Base-by-base conservation (phyloP, 176 grass and related monocot species). In the Aegilops tauschii region DNA sequence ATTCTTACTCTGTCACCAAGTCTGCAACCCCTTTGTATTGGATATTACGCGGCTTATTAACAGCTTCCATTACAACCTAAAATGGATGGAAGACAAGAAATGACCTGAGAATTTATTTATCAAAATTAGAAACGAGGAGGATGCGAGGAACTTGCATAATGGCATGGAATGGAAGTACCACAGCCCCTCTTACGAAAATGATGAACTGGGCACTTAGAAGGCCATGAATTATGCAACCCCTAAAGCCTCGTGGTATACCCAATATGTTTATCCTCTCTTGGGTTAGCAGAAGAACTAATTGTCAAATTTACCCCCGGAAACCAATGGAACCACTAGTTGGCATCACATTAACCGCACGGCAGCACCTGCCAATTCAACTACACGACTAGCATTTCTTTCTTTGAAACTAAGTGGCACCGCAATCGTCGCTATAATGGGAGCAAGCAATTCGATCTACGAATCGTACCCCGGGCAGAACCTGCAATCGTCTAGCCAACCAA, bases 21-120 rank as follows among this genome's bases (percentile, higher is more conserved):
- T 98, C 96, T 54, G 96, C 92, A 40, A 92, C 73, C 65, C 96
- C 96, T 78, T 98, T 96, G 80, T 98, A 98, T 34, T 77, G 91
- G 62, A 98, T 94, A 88, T 94, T 98, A 13, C 86, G 93, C 76
- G 93, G 96, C 65, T 94, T 98, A 86, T 93, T 94, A 29, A 98
- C 90, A 87, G 93, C 92, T 92, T 96, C 96, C 96, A 96, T 94
- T 66, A 94, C 86, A 88, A 98, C 96, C 96, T 98, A 76, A 49
- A 82, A 83, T 30, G 34, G 17, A 50, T 14, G 47, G 47, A 71
- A 74, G 58, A 52, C 11, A 11, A 83, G 58, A 12, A 62, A 65
- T 68, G 44, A 14, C 73, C 73, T 86, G 31, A 73, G 6, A 66
- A 66, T 44, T 59, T 23, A 9, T 56, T 21, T 9, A 45, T 66